A percentile compares a stretch with the other conserved stretches of the same genome.
These are phyloP conservation scores for Rhytidiadelphus loreus DNA, from an alignment of 225 moss, liverwort and hornwort species.

Conservation along the genomic window DNA sequence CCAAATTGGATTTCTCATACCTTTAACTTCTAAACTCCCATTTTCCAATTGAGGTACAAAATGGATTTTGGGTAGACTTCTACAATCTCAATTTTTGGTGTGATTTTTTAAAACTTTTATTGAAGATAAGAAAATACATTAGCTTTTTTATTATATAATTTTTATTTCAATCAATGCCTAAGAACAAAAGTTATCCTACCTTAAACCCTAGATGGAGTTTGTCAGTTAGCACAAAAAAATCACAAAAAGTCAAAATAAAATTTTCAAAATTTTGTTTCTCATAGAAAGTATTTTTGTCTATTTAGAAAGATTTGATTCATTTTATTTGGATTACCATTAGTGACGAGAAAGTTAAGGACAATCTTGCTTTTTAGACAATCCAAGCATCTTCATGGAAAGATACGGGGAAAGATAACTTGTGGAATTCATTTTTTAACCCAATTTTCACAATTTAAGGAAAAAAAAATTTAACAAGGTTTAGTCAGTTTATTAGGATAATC, in stretches of 20 bases:
- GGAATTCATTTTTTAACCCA: background rate
- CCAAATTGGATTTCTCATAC: background rate
- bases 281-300: background rate
- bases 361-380: no score
- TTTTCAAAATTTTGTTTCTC: background rate
- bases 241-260: background rate
- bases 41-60: fast-evolving
- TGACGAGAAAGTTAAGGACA: background rate
- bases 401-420: no score
- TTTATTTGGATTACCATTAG: background rate
- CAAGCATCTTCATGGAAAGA: no score
- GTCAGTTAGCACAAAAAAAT: fast-evolving
- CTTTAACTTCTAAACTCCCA: fast-evolving
- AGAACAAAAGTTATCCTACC: background rate
- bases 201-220: background rate
- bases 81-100: background rate
- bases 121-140: background rate
- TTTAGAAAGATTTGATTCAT: background rate
- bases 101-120: background rate
- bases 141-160: background rate
- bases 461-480: background rate
- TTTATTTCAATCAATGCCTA: background rate
- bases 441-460: background rate
- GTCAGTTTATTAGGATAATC: background rate
- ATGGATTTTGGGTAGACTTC: background rate